These are phyloP conservation scores for Saturnispora halmiae DNA, from an alignment of 805 yeast species.

Conservation along the genomic window DNA sequence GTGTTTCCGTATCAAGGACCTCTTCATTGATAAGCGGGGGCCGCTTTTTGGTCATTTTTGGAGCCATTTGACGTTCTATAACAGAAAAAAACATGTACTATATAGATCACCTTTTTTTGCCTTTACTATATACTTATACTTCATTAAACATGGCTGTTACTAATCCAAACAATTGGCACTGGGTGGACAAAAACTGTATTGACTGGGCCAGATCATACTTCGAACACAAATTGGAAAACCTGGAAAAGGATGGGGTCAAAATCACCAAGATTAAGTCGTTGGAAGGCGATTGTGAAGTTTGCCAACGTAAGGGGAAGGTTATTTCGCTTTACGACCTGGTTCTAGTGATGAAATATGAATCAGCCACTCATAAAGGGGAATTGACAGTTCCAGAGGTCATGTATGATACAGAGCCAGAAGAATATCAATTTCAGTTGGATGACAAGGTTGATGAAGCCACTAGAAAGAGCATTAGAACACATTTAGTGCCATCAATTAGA, in stretches of 20 bases:
- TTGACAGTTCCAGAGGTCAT: conserved; percentile 87
- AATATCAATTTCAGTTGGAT: conserved; percentile 72
- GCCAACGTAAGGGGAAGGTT: conserved; percentile 94
- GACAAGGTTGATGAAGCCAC: conserved; percentile 47
- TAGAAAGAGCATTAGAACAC: conserved; percentile 38
- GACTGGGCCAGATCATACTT: conserved; percentile 84
- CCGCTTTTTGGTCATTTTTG: conserved; percentile 2
- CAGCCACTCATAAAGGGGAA: conserved; percentile 41
- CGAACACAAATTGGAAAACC: conserved; percentile 46
- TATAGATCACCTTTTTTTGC: neutral
- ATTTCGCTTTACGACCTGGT: conserved; percentile 82
- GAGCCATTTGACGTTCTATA: too few relatives aligned
- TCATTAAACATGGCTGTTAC: conserved; percentile 66
- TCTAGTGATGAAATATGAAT: conserved; percentile 38
- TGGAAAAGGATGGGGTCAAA: conserved; percentile 29
- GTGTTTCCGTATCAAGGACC: conserved; percentile 66
- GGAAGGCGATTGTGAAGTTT: conserved; percentile 95
- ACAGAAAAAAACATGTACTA: neutral
- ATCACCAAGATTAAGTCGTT: conserved; percentile 45
- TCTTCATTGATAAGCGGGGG: conserved; percentile 51
- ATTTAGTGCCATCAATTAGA: conserved; percentile 65
- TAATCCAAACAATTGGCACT: conserved; percentile 99
- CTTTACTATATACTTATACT: neutral
- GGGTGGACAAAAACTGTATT: conserved; percentile 97
- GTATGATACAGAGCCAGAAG: conserved; percentile 80